A percentile compares a stretch with the other conserved stretches of the same genome.
These are phyloP conservation scores for Ceratocystis destructans DNA, from an alignment of 2,329 filamentous ascomycete genomes.

Conservation along the genomic window DNA sequence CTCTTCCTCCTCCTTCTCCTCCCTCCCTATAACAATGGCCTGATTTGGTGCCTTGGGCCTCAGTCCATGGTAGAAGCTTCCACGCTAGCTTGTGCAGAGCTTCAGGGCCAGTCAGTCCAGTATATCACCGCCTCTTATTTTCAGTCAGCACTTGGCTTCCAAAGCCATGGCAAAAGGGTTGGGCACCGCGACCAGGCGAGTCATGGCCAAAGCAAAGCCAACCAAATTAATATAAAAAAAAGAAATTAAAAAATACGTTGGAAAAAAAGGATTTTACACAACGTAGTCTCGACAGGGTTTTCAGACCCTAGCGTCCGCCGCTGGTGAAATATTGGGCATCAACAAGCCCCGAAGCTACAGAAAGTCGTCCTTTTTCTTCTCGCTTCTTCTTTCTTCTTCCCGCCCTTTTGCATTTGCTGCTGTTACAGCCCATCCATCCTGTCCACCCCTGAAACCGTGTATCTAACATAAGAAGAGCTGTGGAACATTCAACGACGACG, in stretches of 20 bases:
- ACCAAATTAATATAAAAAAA: too few relatives aligned
- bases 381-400: neutral
- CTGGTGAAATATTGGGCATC: neutral
- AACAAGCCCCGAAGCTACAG: neutral
- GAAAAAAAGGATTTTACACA: neutral
- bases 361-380: neutral
- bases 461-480: neutral
- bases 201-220: too few relatives aligned
- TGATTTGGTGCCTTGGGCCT: neutral
- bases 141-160: neutral
- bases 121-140: conserved; percentile 11
- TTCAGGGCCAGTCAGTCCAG: neutral
- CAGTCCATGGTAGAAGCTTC: neutral
- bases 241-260: neutral
- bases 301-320: neutral
- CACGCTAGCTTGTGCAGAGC: neutral
- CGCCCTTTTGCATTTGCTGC: neutral
- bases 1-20: too few relatives aligned
- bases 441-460: neutral
- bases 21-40: neutral
- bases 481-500: neutral
- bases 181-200: too few relatives aligned
- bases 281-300: neutral
- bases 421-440: neutral
- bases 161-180: too few relatives aligned